A percentile compares a stretch with the other conserved stretches of the same genome.
These are phyloP conservation scores for Xylariaceae sp. DNA, from an alignment of 2,329 filamentous ascomycete genomes.

Conservation along the genomic window DNA sequence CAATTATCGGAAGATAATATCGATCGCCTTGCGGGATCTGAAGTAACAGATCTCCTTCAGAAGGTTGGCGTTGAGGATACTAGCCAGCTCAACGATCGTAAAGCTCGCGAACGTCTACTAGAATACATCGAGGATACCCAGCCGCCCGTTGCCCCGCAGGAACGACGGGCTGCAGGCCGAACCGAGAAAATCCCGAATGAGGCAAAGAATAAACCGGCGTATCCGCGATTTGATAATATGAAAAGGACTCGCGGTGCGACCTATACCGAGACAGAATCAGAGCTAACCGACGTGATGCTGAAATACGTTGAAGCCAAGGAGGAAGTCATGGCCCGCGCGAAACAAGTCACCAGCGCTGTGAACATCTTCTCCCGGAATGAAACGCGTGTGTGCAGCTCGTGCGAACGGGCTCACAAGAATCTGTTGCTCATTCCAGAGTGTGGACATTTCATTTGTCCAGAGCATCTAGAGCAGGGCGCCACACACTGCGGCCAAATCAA, in stretches of 20 bases:
- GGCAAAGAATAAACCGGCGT: constrained; percentile 1
- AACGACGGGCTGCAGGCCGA: background rate
- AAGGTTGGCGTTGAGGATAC: background rate
- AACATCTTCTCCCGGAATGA: constrained; percentile 1
- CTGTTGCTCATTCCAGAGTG: constrained; percentile 28
- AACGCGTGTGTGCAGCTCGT: constrained; percentile 14
- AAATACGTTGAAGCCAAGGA: constrained; percentile 16
- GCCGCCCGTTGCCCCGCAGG: background rate
- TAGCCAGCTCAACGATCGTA: background rate
- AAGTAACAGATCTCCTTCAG: constrained; percentile 2
- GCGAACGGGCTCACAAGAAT: constrained; percentile 2
- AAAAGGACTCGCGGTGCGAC: constrained; percentile 19
- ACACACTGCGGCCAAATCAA: constrained; percentile 22
- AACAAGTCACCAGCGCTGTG: constrained; percentile 17
- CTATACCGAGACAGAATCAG: constrained; percentile 24
- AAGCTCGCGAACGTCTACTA: background rate
- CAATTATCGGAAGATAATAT: background rate
- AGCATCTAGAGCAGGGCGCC: constrained; percentile 4
- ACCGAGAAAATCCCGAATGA: background rate
- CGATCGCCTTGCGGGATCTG: background rate
- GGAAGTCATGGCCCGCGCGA: constrained; percentile 14
- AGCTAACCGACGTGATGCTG: constrained; percentile 21
- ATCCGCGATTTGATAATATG: background rate
- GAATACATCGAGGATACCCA: background rate
- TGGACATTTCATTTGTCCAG: constrained; percentile 30